Evolutionary conservation across 2,329 filamentous ascomycete genomes (phyloP).

Genomic region (Beauveria sp.): DNA sequence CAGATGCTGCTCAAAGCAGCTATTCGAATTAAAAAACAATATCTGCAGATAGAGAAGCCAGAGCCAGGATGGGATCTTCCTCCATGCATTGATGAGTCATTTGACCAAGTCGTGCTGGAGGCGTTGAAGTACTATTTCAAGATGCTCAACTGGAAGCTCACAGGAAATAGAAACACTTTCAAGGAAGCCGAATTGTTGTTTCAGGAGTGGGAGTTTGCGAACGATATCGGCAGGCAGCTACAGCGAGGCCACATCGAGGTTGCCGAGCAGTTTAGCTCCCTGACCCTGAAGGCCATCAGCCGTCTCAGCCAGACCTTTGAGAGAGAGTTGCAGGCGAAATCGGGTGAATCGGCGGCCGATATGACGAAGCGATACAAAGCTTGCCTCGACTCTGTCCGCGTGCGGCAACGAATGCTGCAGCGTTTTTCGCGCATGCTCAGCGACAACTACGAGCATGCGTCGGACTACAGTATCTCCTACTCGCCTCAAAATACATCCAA

Average conservation of each 20-base stretch:
- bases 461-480: conserved; percentile 83
- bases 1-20: conserved; percentile 88
- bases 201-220: conserved; percentile 96
- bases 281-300: conserved; percentile 87
- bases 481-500: conserved; percentile 59
- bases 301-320: conserved; percentile 88
- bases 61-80: conserved; percentile 93
- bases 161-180: conserved; percentile 97
- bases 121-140: conserved; percentile 97
- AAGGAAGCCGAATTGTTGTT: conserved; percentile 97
- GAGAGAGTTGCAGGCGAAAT: conserved; percentile 75
- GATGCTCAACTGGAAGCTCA: conserved; percentile 96
- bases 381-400: conserved; percentile 89
- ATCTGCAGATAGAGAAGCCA: conserved; percentile 72
- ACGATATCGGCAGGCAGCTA: conserved; percentile 85
- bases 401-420: conserved; percentile 92
- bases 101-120: conserved; percentile 85
- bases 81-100: conserved; percentile 93
- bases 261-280: conserved; percentile 89
- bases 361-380: conserved; percentile 98
- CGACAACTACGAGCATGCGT: conserved; percentile 92
- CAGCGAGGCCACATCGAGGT: conserved; percentile 93
- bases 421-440: conserved; percentile 87
- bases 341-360: conserved; percentile 74
- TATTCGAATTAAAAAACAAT: conserved; percentile 86